Percentiles rank a stretch among this genome's conserved stretches.
phyloP scores from a whole-genome alignment of 2,329 filamentous ascomycete species.

The Phialophora chinensis region DNA sequence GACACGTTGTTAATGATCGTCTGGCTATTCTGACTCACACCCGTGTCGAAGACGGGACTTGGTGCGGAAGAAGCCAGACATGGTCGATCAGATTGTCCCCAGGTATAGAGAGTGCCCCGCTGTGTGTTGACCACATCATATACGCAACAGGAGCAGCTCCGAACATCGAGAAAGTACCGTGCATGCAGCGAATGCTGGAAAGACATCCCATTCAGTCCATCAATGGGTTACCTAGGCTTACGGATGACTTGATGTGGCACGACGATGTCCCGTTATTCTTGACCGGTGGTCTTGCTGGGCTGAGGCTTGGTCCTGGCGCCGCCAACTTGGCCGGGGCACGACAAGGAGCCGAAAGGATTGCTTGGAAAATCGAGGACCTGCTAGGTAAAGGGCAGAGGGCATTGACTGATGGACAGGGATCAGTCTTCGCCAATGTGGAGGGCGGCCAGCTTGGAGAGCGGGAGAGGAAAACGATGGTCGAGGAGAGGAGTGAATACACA shows the following conservation, averaged over 20 bases:
- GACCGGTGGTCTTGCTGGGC: conserved; percentile 69
- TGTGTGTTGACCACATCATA: conserved; percentile 70
- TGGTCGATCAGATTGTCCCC: conserved; percentile 58
- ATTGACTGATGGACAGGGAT: neutral
- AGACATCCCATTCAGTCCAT: conserved; percentile 67
- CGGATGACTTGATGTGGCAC: conserved; percentile 76
- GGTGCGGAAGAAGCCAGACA: conserved; percentile 44
- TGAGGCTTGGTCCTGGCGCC: conserved; percentile 74
- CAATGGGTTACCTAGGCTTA: conserved; percentile 74
- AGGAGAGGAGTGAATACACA: conserved; percentile 31
- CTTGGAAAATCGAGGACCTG: conserved; percentile 71
- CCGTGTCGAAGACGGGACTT: conserved; percentile 59
- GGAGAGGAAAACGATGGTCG: neutral
- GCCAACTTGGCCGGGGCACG: conserved; percentile 76
- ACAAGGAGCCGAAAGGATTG: conserved; percentile 73
- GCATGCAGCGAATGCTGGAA: conserved; percentile 64
- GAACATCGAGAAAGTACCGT: conserved; percentile 65
- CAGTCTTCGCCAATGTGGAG: neutral
- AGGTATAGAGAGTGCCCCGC: conserved; percentile 59
- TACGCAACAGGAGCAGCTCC: conserved; percentile 75
- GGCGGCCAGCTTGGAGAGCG: neutral
- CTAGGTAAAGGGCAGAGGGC: conserved; percentile 45
- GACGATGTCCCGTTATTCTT: conserved; percentile 75
- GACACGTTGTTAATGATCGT: conserved; percentile 59
- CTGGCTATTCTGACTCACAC: conserved; percentile 66